Evolutionary conservation across 1,284 basidiomycete species (phyloP), one percentile per base, ranked within the genome.

Genomic region (Sanghuangporus weigelae): DNA sequence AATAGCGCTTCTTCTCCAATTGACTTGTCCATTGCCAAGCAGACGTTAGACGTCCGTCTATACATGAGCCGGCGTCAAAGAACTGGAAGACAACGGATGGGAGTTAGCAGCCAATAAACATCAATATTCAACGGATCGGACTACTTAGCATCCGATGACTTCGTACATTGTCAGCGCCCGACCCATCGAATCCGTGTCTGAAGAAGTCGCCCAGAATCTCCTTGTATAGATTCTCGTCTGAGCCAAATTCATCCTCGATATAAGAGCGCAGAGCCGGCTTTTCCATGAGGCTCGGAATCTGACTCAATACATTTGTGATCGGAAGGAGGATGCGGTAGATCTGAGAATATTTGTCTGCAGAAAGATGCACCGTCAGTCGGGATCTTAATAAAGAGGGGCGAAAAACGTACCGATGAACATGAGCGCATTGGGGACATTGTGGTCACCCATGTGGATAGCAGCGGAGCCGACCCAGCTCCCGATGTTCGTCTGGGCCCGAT

Each of bases 21-120:
- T 78, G 79, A 57, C 85, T 84, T 74, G 91, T 93, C 90, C 90
- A 93, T 71, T 93, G 91, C 90, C 90, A 93, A 2, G 90, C 90
- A 71, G 88, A 90, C 42, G 90, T 92, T 70, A 92, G 73, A 16
- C 90, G 78, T 16, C 83, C 84, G 60, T 85, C 84, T 64, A 85
- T 84, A 69, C 84, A 81, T 19, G 76, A 76, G 6, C 78, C 78
- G 16, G 73, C 73, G 51, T 70, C 70, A 48, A 62, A 68, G 44
- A 75, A 62, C 62, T 63, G 44, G 21, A 38, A 26, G 26, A 42
- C 31, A 60, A 12, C 16, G 36, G 39, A 48, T 23, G 26, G 26
- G 26, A 31, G 26, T 31, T 31, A 31, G 26, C 19, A 12, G 23
- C 21, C 14, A 38, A 54, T 63, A 46, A 5, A 26, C 36, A 16